Evolutionary conservation across 371 early-diverging fungal species (phyloP), one percentile per base, ranked within the genome.

Genomic region (Nosema bombycis): DNA sequence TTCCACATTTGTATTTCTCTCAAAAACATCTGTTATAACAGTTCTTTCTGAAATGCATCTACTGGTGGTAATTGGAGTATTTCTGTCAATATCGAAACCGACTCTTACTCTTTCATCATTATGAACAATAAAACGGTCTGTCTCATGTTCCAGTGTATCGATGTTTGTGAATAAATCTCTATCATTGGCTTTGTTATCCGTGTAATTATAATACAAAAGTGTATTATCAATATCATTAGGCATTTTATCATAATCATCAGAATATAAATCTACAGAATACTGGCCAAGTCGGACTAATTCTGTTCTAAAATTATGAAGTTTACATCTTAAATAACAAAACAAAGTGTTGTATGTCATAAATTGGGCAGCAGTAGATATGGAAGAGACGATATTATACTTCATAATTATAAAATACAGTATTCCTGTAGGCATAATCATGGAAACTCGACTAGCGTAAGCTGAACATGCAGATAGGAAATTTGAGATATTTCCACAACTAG

Each of bases 361-460:
- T 14, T 73, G 55, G 1, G 34, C 72, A 46, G 34, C 18, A 14
- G 28, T 78, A 26, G 28, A 1, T 1, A 71, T 58, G 2, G 0
- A 30, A n/a, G 3, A 29, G 23, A 46, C 1, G n/a, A 24, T 65
- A 18, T 64, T 77, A 30, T 26, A 24, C 1, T 38, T 23, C 2
- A 77, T n/a, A 18, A 64, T 29, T 0, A 26, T 60, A 56, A 46
- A 71, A 23, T 60, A 33, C 33, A 71, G 34, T 21, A 60, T 26
- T 6, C 34, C 64, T 64, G 66, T 70, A 10, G 81, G 80, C 57
- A 77, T 26, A 26, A 62, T 56, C 24, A 69, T 30, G n/a, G 32
- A 23, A 56, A 72, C 55, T 32, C 46, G 37, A 12, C 37, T 18
- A 0, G 73, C 21, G 29, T 56, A 81, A 2, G 62, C 23, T 2